Conservation (phyloP, 2,329 filamentous ascomycete genomes). For the Coleophoma eucalyptorum region DNA sequence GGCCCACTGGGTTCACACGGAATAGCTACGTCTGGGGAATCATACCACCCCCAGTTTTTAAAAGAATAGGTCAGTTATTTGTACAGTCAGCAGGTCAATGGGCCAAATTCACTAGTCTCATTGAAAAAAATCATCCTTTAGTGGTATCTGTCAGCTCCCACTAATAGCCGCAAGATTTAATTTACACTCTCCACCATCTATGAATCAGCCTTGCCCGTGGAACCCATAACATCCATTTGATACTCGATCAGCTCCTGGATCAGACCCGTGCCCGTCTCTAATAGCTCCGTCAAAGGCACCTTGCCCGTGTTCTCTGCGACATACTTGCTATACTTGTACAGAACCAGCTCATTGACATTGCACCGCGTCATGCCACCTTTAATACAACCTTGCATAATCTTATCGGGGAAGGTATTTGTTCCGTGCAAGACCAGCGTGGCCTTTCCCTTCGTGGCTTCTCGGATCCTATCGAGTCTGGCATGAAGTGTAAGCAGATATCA, state of each 20-base stretch:
- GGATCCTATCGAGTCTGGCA: slow-evolving; percentile 36
- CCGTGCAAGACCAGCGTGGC: slow-evolving; percentile 50
- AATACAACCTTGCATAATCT: slow-evolving; percentile 48
- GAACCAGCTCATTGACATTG: slow-evolving; percentile 54
- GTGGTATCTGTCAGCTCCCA: no score
- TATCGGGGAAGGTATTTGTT: slow-evolving; percentile 48
- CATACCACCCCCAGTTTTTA: no score
- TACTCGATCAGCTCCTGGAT: slow-evolving; percentile 25
- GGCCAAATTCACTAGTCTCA: no score
- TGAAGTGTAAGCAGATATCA: background rate
- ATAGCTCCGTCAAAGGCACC: slow-evolving; percentile 30
- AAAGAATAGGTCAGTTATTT: no score
- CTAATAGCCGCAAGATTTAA: no score
- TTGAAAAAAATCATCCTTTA: no score
- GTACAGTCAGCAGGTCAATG: no score
- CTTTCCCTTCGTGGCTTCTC: slow-evolving; percentile 30
- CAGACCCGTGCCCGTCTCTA: slow-evolving; percentile 38
- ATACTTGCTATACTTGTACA: slow-evolving; percentile 45
- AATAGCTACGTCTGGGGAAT: no score
- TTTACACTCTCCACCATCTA: background rate
- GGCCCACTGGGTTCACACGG: no score
- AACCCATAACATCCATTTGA: slow-evolving; percentile 24
- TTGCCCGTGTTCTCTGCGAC: slow-evolving; percentile 34
- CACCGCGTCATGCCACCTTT: slow-evolving; percentile 47
- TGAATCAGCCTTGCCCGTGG: slow-evolving; percentile 16